Percentiles rank a stretch among this genome's conserved stretches.
phyloP scores from a whole-genome alignment of 306 rosid genomes.

The Mimosa pudica region DNA sequence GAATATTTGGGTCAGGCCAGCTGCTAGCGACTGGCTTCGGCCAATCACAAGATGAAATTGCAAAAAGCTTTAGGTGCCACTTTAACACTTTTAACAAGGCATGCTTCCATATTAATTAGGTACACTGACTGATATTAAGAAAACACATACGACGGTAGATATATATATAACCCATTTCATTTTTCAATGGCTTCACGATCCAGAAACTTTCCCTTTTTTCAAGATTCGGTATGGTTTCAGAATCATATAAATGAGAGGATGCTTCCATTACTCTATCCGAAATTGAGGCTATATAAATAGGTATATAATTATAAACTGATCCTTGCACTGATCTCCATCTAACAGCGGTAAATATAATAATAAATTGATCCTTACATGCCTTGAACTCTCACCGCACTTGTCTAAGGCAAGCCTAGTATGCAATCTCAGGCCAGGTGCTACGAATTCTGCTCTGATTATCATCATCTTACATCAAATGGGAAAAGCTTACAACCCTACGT shows the following conservation, averaged over 20 bases:
- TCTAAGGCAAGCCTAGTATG: neutral
- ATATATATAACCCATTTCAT: neutral
- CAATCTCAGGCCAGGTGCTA: slow-evolving; percentile 8
- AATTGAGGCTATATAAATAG: neutral
- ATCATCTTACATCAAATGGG: neutral
- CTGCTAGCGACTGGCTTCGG: slow-evolving; percentile 1
- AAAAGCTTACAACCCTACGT: neutral
- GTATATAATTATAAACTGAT: neutral
- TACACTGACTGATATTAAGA: neutral
- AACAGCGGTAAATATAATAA: neutral
- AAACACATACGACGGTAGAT: too few relatives aligned
- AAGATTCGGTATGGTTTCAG: neutral
- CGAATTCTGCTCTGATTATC: neutral
- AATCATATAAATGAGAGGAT: neutral
- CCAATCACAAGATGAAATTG: slow-evolving; percentile 16
- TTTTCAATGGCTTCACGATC: too few relatives aligned
- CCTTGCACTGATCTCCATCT: neutral
- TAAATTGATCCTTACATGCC: neutral
- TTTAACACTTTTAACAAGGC: slow-evolving; percentile 14
- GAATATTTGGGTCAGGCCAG: slow-evolving; percentile 17
- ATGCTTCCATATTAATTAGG: neutral
- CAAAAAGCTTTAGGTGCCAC: neutral
- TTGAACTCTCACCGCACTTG: neutral
- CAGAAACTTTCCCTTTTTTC: too few relatives aligned
- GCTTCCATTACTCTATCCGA: neutral